Evolutionary conservation across 176 grass and related monocot species (phyloP), one percentile per base, ranked within the genome.

Genomic region (Ensete ventricosum): DNA sequence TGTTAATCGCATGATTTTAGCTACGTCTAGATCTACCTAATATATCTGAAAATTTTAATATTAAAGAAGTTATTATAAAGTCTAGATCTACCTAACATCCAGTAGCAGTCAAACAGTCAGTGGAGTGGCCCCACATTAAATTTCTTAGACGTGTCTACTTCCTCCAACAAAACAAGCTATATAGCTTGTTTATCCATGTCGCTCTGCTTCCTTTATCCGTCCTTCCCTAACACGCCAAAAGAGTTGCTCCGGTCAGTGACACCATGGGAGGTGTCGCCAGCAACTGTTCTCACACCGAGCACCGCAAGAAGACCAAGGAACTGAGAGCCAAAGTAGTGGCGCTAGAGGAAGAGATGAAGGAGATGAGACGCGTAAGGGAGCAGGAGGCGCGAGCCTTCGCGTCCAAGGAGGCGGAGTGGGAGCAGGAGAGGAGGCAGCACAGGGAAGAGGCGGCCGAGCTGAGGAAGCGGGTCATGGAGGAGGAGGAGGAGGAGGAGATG

Each of bases 331-430:
- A 48, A 55, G 17, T 55, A 48, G 55, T 51, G 51, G 67, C 57
- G 76, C 4, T 65, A 52, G 79, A 86, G 64, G 84, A 78, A 54
- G 84, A 86, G 60, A 58, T 86, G 23, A 73, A 77, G 68, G 84
- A 78, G 52, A 54, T 67, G 65, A 59, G 52, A 68, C 84, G 50
- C 0, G 74, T 50, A 1, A 64, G 79, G 58, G 84, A 86, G 64
- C 52, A 27, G 50, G 83, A 78, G 50, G 71, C 50, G 11, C 55
- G 73, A 10, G 66, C 51, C 16, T 73, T 77, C 57, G 73, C 79
- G 7, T n/a, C 52, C 27, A 86, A 78, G 71, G 84, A 86, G 60
- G 84, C 68, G 74, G 84, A 81, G 9, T 86, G 74, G 84, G 77
- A 73, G 79, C 54, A 64, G 34, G 74, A 86, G 67, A 81, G 57